A percentile compares a stretch with the other conserved stretches of the same genome.
Evolutionary conservation across 345 rosid genomes (phyloP).

Genomic region (Anastatica hierochuntica): DNA sequence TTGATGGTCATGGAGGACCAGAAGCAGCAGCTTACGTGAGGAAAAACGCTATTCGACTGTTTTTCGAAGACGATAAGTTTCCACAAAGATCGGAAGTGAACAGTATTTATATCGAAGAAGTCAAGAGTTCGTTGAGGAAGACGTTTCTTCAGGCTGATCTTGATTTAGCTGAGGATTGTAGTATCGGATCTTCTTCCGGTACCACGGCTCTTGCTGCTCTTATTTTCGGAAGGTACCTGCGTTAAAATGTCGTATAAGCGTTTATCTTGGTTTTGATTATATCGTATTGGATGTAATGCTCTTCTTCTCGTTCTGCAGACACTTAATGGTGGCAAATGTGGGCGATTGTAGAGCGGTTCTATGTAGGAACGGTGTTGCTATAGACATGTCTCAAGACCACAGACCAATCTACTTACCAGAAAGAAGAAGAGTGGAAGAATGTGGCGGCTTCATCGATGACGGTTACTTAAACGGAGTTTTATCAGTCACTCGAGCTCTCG

Average conservation of each 20-base stretch:
- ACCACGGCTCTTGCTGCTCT: constrained; percentile 75
- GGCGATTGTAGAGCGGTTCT: no score
- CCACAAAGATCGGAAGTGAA: constrained; percentile 49
- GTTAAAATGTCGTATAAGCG: no score
- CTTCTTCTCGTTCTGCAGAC: no score
- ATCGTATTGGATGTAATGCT: no score
- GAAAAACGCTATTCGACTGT: constrained; percentile 57
- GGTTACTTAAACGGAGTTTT: constrained; percentile 68
- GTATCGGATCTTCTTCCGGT: constrained; percentile 64
- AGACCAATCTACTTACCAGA: constrained; percentile 58
- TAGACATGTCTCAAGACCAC: no score
- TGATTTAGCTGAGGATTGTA: constrained; percentile 53
- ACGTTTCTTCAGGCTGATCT: constrained; percentile 67
- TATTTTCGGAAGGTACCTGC: constrained; percentile 61
- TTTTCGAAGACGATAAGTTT: constrained; percentile 55
- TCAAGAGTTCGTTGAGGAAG: constrained; percentile 40
- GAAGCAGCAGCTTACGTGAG: constrained; percentile 77
- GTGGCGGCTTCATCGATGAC: constrained; percentile 53
- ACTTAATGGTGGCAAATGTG: no score
- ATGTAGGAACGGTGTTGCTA: no score
- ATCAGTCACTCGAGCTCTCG: constrained; percentile 77
- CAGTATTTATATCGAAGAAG: constrained; percentile 37
- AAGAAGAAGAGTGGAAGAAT: constrained; percentile 49
- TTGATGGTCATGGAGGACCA: constrained; percentile 94
- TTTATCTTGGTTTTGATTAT: no score